A percentile compares a stretch with the other conserved stretches of the same genome.
phyloP scores from a whole-genome alignment of 2,329 filamentous ascomycete genomes.

The Fusarium pininemorale region DNA sequence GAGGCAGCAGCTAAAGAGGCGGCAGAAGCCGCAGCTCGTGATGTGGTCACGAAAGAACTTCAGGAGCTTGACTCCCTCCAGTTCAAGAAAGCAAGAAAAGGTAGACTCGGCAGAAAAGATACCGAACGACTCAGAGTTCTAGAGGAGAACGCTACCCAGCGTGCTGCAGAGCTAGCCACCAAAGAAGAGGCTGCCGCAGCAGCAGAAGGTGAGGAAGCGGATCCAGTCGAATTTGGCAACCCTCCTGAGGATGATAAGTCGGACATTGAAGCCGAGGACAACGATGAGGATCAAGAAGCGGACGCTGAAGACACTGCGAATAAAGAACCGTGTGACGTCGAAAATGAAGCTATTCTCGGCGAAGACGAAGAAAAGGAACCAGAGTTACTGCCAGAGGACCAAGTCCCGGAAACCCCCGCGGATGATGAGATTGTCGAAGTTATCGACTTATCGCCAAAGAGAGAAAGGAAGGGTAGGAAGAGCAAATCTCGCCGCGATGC shows the following conservation, averaged over 20 bases:
- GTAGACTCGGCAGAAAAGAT: constrained; percentile 38
- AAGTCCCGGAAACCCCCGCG: constrained; percentile 31
- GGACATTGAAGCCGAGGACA: neutral
- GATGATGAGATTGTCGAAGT: constrained; percentile 52
- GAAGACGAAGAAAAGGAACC: constrained; percentile 44
- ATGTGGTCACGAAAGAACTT: constrained; percentile 34
- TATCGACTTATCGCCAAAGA: constrained; percentile 59
- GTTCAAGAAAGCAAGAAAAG: constrained; percentile 38
- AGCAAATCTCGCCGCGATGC: constrained; percentile 51
- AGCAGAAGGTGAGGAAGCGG: neutral
- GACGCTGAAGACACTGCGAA: neutral
- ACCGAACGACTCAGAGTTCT: constrained; percentile 33
- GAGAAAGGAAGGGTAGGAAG: constrained; percentile 55
- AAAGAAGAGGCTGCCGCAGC: constrained; percentile 31
- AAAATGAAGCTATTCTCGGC: constrained; percentile 23
- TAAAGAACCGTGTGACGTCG: constrained; percentile 33
- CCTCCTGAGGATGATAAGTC: constrained; percentile 3
- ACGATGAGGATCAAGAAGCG: neutral
- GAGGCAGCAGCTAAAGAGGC: constrained; percentile 31
- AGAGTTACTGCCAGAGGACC: constrained; percentile 45
- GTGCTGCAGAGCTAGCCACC: constrained; percentile 34
- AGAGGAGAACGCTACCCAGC: constrained; percentile 28
- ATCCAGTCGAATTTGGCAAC: neutral
- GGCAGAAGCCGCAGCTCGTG: constrained; percentile 34
- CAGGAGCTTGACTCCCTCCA: constrained; percentile 27